Conservation (phyloP, 202 grass and related monocot genomes). For the Eragrostis tef region DNA sequence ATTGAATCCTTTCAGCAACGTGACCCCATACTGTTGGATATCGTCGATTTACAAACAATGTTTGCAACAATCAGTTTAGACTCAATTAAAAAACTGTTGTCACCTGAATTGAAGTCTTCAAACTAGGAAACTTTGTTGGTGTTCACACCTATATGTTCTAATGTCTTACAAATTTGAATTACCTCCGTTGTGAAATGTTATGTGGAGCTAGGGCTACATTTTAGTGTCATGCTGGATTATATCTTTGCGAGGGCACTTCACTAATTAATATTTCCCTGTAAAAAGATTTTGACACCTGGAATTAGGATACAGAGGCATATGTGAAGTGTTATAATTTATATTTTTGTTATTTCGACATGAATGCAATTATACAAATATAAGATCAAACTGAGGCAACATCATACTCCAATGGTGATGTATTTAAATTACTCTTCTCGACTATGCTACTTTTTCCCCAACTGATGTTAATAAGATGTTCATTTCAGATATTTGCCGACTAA, state of each 20-base stretch:
- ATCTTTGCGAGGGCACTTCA: too few relatives aligned
- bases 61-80: not conserved
- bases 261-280: too few relatives aligned
- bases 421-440: too few relatives aligned
- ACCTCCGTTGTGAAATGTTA: too few relatives aligned
- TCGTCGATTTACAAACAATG: not conserved
- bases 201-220: too few relatives aligned
- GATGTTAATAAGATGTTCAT: not conserved
- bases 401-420: not conserved
- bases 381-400: not conserved
- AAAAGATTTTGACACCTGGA: too few relatives aligned
- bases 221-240: too few relatives aligned
- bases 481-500: slow-evolving; percentile 63
- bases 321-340: not conserved
- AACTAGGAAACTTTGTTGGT: not conserved
- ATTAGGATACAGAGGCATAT: too few relatives aligned
- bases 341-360: not conserved
- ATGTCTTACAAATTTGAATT: too few relatives aligned
- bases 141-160: too few relatives aligned
- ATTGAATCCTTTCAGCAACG: not conserved
- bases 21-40: not conserved
- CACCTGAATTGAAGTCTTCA: not conserved
- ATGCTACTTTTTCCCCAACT: not conserved
- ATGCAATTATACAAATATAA: not conserved
- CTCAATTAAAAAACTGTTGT: not conserved